Evolutionary conservation across 768 basidiomycete genomes (phyloP), one percentile per base, ranked within the genome.

Genomic region (Suillus tomentosus): DNA sequence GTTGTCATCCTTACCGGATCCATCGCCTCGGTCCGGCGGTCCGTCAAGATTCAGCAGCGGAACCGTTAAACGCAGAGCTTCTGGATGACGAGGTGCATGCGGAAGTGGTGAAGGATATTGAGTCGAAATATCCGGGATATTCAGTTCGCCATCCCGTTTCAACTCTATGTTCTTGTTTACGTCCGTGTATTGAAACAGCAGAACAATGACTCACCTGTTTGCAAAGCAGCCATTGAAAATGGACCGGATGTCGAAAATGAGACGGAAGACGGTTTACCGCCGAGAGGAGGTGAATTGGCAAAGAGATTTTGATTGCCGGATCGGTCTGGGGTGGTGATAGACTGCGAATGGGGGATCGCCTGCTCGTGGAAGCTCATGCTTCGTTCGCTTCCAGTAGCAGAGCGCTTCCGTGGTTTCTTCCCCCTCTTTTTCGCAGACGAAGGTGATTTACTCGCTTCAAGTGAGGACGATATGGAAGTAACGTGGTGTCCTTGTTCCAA

Each of bases 21-120:
- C 55, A 56, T 64, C 63, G 22, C 19, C 45, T 42, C 57, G 55
- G 45, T 73, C 77, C 59, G 80, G 82, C 31, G 83, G 83, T 2
- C 85, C 85, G 47, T 74, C 75, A 13, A 90, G 78, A 68, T 89
- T 89, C 34, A 90, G 75, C 22, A 90, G 65, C 15, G 85, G 83
- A 3, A 77, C 64, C 58, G 78, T 77, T 24, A 77, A 63, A 31
- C 37, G 24, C 31, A 78, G 63, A 31, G 67, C 54, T 17, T 74
- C 69, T 64, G 72, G 50, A 60, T 61, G 63, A 31, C 14, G 40
- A 66, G 58, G 31, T 22, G 61, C 60, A 66, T 37, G 55, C n/a
- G 14, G 8, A 27, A 24, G 39, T 58, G 40, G 57, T 42, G 10
- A 6, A 42, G 17, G 39, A 19, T 19, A 8, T 40, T 19, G 22